Base-by-base conservation (phyloP, 2,329 filamentous ascomycete genomes). In the Talaromyces sp. region DNA sequence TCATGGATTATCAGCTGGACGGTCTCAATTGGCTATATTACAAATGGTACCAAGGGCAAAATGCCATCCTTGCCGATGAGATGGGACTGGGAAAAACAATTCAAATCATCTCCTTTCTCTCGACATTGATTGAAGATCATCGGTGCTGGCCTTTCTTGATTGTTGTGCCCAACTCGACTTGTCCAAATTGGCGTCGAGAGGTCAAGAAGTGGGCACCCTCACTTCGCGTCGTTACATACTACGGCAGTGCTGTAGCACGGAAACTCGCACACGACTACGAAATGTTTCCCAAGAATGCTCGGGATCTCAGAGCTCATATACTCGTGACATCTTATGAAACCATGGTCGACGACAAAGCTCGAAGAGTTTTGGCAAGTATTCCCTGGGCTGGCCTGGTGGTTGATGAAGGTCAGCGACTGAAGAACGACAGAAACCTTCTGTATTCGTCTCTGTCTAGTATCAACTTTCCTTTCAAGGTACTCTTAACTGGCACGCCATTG, bases 31-130 rank as follows among this genome's bases (percentile, higher is more conserved):
- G 94, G 92, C 82, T 99, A 2, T 87, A 96, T 60, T 92, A 89
- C 70, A 94, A 94, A 69, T 97, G 90, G 79, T 89, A 91, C 66
- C 80, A 83, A 53, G 81, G 86, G 64, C 86, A 89, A 68, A 97
- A 94, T 67, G 89, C 91, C 28, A 93, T 97, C 59, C 82, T 97
- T 6, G 94, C 94, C 0, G 94, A 99, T 69, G 94, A 99, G 70
- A 99, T 99, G 94, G 94, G 94, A 40, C 83, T 99, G 1, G 94
- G 94, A 33, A 99, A 99, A 77, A 99, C 94, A 0, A 90, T 99
- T 33, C 94, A 99, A 70, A 86, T 97, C 54, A 89, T 97, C 60
- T 84, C 87, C 2, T 83, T 96, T 62, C 81, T 97, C 60, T 85
- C 89, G 1, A 86, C 87, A 0, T 75, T 97, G 37, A 80, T 88